These are phyloP conservation scores for Ulota crispa DNA, from an alignment of 225 moss, liverwort and hornwort genomes.

Conservation along the genomic window DNA sequence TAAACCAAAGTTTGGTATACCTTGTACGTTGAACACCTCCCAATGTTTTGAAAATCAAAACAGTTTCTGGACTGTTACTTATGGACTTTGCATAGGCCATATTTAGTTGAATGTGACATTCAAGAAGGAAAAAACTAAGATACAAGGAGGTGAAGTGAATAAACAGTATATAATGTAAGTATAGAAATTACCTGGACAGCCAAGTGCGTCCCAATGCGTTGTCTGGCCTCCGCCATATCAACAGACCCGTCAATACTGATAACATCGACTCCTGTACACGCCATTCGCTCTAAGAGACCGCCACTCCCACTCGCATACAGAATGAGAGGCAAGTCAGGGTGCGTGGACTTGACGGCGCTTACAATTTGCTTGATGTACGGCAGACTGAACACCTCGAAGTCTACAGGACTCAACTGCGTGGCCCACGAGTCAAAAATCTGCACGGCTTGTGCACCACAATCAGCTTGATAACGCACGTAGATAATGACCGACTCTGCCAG, in stretches of 20 bases:
- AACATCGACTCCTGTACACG: conserved; percentile 82
- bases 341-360: conserved; percentile 78
- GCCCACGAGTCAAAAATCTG: conserved; percentile 99
- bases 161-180: not conserved
- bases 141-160: not conserved
- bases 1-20: too few relatives aligned
- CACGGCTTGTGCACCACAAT: conserved; percentile 89
- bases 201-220: conserved; percentile 78
- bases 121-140: not conserved
- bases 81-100: too few relatives aligned
- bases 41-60: too few relatives aligned
- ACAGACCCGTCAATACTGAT: conserved; percentile 88
- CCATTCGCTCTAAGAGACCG: conserved; percentile 92
- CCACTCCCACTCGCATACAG: conserved; percentile 96
- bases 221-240: conserved; percentile 89
- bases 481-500: conserved; percentile 82
- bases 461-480: conserved; percentile 92
- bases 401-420: conserved; percentile 80
- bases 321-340: conserved; percentile 86
- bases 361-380: conserved; percentile 96
- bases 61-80: too few relatives aligned
- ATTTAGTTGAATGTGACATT: too few relatives aligned
- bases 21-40: too few relatives aligned
- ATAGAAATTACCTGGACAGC: conserved; percentile 57
- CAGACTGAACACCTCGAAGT: conserved; percentile 88